These are phyloP conservation scores for Rhynchosporium secalis DNA, from an alignment of 2,329 filamentous ascomycete genomes.

Conservation along the genomic window DNA sequence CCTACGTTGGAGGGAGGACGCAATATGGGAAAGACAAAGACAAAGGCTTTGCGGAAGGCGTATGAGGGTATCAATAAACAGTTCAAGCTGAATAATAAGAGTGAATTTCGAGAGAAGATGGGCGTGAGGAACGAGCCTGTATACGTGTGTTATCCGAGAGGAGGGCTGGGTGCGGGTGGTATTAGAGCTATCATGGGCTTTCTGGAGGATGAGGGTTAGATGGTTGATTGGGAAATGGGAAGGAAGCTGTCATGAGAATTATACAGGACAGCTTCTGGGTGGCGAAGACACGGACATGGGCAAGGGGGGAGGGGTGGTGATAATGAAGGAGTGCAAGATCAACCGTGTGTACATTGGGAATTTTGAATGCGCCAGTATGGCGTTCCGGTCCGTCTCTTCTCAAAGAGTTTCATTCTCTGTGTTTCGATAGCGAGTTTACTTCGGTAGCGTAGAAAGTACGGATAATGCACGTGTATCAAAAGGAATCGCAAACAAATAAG, in stretches of 20 bases:
- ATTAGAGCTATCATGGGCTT: conserved; percentile 86
- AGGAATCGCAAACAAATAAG: no score
- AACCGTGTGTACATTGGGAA: no score
- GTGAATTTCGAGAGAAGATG: conserved; percentile 87
- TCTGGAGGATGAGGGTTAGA: conserved; percentile 67
- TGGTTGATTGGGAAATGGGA: background rate
- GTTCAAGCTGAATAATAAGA: conserved; percentile 79
- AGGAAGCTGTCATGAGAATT: background rate
- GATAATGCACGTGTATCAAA: no score
- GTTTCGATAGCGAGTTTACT: no score
- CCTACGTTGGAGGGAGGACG: conserved; percentile 74
- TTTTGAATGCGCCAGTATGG: no score
- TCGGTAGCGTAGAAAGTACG: no score
- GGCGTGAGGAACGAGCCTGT: conserved; percentile 80
- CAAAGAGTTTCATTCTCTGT: no score
- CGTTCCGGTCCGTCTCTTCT: no score
- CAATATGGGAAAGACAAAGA: conserved; percentile 76
- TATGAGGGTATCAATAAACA: conserved; percentile 82
- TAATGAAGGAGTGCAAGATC: no score
- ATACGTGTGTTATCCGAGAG: conserved; percentile 86
- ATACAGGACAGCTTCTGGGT: background rate
- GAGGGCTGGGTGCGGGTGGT: conserved; percentile 79
- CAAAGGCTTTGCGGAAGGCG: conserved; percentile 77
- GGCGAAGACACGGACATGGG: background rate
- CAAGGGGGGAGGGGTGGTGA: no score